Percentiles rank a stretch among this genome's conserved stretches.
These are phyloP conservation scores for Lagenidium giganteum DNA, from an alignment of 352 stramenopile species.

Conservation along the genomic window DNA sequence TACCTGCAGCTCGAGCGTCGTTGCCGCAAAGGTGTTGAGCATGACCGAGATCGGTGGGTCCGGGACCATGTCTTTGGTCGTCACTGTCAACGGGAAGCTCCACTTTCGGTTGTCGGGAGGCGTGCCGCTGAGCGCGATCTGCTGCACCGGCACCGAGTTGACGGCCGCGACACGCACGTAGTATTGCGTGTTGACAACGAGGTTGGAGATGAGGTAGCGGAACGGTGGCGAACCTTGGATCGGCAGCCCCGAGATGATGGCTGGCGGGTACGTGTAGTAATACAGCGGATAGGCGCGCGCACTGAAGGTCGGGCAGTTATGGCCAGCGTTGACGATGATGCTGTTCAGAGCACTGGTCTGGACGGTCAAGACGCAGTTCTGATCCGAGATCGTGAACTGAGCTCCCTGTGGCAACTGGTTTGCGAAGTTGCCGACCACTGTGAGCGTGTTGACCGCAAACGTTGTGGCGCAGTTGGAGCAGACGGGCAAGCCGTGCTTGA, in stretches of 20 bases:
- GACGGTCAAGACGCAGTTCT: constrained; percentile 41
- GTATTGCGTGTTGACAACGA: constrained; percentile 76
- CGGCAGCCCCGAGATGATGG: constrained; percentile 38
- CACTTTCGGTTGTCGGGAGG: constrained; percentile 92
- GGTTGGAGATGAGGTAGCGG: constrained; percentile 63
- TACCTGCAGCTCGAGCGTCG: constrained; percentile 74
- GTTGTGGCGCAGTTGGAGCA: constrained; percentile 38
- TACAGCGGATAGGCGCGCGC: constrained; percentile 37
- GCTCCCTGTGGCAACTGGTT: constrained; percentile 24
- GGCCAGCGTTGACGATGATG: constrained; percentile 15
- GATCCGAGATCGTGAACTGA: constrained; percentile 44
- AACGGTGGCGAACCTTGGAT: constrained; percentile 82
- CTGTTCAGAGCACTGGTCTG: constrained; percentile 2
- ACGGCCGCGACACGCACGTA: constrained; percentile 89
- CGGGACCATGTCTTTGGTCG: constrained; percentile 80
- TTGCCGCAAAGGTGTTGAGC: constrained; percentile 49
- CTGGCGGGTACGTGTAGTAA: constrained; percentile 53
- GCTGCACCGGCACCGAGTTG: constrained; percentile 87
- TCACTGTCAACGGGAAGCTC: constrained; percentile 69
- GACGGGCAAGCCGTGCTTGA: constrained; percentile 55
- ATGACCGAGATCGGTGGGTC: constrained; percentile 54
- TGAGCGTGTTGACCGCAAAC: constrained; percentile 33
- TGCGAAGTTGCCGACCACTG: constrained; percentile 24
- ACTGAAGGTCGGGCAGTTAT: constrained; percentile 44
- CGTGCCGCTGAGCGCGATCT: constrained; percentile 70